phyloP scores from a whole-genome alignment of 1,284 basidiomycete genomes.

The Melampsora abietis-canadensis region DNA sequence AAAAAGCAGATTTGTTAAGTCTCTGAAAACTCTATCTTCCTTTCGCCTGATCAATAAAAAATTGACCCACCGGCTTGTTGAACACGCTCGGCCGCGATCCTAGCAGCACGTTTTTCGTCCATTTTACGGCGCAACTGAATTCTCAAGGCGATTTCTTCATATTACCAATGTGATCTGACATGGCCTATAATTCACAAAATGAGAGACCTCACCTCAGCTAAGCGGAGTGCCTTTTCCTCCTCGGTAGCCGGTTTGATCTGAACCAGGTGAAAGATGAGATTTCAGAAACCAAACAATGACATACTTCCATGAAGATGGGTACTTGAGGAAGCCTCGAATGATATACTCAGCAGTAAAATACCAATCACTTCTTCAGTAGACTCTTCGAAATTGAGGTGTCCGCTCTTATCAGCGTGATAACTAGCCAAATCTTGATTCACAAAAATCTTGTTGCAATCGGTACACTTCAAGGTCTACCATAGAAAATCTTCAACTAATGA shows the following conservation, averaged over 20 bases:
- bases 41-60: too few relatives aligned
- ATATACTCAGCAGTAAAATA: not conserved
- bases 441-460: slow-evolving; percentile 46
- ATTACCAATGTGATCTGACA: not conserved
- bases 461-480: slow-evolving; percentile 19
- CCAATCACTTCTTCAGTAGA: slow-evolving; percentile 77
- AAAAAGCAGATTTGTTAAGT: too few relatives aligned
- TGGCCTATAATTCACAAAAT: not conserved
- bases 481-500: not conserved
- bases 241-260: slow-evolving; percentile 89
- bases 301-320: not conserved
- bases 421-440: slow-evolving; percentile 81
- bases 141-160: not conserved
- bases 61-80: slow-evolving; percentile 57
- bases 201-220: slow-evolving; percentile 61
- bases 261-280: slow-evolving; percentile 2
- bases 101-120: slow-evolving; percentile 59
- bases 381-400: slow-evolving; percentile 75
- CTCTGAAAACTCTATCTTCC: too few relatives aligned
- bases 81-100: slow-evolving; percentile 71
- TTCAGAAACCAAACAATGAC: not conserved
- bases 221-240: slow-evolving; percentile 80
- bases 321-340: not conserved
- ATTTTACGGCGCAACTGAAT: not conserved
- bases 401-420: slow-evolving; percentile 91